Percentiles rank a stretch among this genome's conserved stretches.
These are phyloP conservation scores for Cucumis melo DNA, from an alignment of 306 rosid species.

Conservation along the genomic window DNA sequence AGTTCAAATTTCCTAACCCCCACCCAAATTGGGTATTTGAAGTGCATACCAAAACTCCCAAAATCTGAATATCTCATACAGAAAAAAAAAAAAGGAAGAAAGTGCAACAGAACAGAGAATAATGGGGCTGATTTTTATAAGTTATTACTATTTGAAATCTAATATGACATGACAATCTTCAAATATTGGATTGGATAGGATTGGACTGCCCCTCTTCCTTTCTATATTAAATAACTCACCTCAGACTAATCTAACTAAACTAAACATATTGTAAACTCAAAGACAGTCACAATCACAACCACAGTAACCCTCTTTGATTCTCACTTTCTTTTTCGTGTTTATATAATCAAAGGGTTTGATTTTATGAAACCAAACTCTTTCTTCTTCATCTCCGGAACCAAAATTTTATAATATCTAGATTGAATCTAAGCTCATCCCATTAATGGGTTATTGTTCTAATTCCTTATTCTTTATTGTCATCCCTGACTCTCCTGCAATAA, in stretches of 20 bases:
- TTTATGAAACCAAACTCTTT: not conserved
- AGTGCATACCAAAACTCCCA: not conserved
- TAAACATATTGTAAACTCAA: not conserved
- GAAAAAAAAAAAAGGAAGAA: not conserved
- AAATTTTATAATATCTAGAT: not conserved
- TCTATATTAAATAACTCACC: not conserved
- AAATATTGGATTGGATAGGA: not conserved
- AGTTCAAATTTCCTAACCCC: not conserved
- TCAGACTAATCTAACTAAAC: not conserved
- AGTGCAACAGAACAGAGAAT: not conserved
- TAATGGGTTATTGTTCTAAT: not conserved
- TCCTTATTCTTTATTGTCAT: constrained; percentile 43
- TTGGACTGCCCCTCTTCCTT: not conserved
- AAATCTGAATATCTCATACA: not conserved
- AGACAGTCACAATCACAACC: not conserved
- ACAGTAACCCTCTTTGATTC: not conserved
- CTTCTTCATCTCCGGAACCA: not conserved
- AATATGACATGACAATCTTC: not conserved
- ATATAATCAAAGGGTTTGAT: not conserved
- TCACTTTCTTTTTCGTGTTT: not conserved
- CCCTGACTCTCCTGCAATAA: constrained; percentile 77
- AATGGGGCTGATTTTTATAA: not conserved
- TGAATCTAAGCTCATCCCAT: not conserved
- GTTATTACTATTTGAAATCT: not conserved
- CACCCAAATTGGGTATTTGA: not conserved